phyloP scores from a whole-genome alignment of 345 rosid species.

The Clarkia xantiana region DNA sequence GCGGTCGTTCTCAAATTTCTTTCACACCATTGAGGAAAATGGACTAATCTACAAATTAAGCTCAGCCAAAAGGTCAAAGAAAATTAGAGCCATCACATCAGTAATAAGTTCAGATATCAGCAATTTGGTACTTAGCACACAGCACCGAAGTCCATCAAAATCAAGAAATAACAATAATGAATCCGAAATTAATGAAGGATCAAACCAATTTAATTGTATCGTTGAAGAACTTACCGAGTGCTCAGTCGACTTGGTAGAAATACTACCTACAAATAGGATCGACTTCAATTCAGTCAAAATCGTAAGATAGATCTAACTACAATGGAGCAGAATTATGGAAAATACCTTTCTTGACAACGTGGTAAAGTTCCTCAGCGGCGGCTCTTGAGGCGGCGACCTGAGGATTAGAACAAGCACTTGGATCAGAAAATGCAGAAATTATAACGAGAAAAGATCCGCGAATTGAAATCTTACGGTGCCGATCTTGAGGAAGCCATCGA shows the following conservation, averaged over 20 bases:
- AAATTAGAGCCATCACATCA: too few species aligned
- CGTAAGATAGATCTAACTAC: neutral
- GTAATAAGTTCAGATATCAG: too few species aligned
- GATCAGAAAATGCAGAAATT: neutral
- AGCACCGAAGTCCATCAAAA: too few species aligned
- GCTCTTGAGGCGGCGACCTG: constrained; percentile 65
- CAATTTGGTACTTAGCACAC: too few species aligned
- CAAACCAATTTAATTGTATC: neutral
- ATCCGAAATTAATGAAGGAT: too few species aligned
- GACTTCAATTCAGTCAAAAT: neutral
- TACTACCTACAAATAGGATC: constrained; percentile 29
- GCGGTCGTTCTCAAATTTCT: too few species aligned
- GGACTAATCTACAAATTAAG: too few species aligned
- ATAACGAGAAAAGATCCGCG: neutral
- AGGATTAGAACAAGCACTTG: neutral
- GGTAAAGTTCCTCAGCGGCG: constrained; percentile 48
- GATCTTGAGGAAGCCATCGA: constrained; percentile 78
- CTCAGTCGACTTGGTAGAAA: constrained; percentile 32
- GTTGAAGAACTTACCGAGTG: constrained; percentile 30
- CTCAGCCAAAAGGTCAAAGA: too few species aligned
- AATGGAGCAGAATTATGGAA: neutral
- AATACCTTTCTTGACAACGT: constrained; percentile 43
- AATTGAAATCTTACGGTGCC: constrained; percentile 34
- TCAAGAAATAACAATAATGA: too few species aligned
- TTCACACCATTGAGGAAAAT: too few species aligned